Percentiles rank a stretch among this genome's conserved stretches.
Evolutionary conservation across 305 asterid genomes (phyloP).

Genomic region (Plantago coronopus): DNA sequence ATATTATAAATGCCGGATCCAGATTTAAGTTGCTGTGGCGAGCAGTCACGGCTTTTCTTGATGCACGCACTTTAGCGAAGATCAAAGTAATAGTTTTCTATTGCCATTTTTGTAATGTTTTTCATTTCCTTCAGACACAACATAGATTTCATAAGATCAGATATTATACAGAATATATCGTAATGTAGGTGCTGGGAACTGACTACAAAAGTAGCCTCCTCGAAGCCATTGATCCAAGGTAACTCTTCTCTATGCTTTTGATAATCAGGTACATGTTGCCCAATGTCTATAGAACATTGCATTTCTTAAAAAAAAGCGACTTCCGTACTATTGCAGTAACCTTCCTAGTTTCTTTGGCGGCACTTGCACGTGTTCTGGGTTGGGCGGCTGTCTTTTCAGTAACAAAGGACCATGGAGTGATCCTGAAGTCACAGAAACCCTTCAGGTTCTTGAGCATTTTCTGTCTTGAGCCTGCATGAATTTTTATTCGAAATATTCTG

Average conservation of each 20-base stretch:
- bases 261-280: neutral
- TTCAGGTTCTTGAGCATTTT: neutral
- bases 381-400: neutral
- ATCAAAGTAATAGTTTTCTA: conserved; percentile 47
- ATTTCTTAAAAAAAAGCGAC: neutral
- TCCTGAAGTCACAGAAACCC: neutral
- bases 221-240: conserved; percentile 2
- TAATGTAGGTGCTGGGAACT: neutral
- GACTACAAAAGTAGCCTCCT: conserved; percentile 2
- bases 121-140: too few species aligned
- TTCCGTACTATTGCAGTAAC: neutral
- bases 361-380: neutral
- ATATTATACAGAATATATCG: neutral
- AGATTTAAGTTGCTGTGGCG: conserved; percentile 66
- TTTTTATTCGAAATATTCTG: neutral
- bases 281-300: neutral
- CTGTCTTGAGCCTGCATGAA: neutral
- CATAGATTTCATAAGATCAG: too few species aligned
- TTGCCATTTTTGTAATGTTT: neutral
- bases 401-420: conserved; percentile 2
- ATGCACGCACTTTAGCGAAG: conserved; percentile 66
- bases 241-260: neutral
- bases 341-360: conserved; percentile 4
- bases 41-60: conserved; percentile 59
- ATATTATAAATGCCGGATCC: conserved; percentile 78